These are phyloP conservation scores for Flueggea neowawraea DNA, from an alignment of 441 rosid genomes.

Conservation along the genomic window DNA sequence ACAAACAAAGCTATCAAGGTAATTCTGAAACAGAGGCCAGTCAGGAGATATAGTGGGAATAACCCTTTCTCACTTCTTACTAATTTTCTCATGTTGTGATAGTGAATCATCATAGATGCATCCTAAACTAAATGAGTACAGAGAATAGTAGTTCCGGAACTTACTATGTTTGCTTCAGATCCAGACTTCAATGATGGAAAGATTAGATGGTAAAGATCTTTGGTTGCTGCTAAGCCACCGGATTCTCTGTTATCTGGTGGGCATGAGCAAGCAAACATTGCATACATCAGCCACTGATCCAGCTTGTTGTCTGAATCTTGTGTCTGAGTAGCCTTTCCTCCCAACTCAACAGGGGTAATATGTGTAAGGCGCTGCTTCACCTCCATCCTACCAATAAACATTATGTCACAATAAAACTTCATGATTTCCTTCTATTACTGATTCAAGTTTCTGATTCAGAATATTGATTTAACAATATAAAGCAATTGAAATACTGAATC, in stretches of 20 bases:
- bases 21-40: background rate
- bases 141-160: slow-evolving; percentile 20
- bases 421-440: background rate
- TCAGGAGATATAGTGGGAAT: too few relatives aligned
- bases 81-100: too few relatives aligned
- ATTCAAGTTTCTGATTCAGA: background rate
- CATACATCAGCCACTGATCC: slow-evolving; percentile 99
- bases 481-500: background rate
- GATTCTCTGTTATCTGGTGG: slow-evolving; percentile 89
- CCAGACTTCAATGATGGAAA: slow-evolving; percentile 91
- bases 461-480: slow-evolving; percentile 8
- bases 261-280: slow-evolving; percentile 97
- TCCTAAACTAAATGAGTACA: too few relatives aligned
- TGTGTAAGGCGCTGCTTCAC: slow-evolving; percentile 84
- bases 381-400: slow-evolving; percentile 60
- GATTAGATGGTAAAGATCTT: slow-evolving; percentile 93
- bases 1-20: background rate
- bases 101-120: too few relatives aligned
- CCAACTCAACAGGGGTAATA: slow-evolving; percentile 92
- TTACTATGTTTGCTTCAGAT: slow-evolving; percentile 84
- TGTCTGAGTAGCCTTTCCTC: slow-evolving; percentile 90
- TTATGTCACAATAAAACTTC: background rate
- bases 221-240: slow-evolving; percentile 79
- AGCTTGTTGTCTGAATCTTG: slow-evolving; percentile 96
- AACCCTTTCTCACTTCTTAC: too few relatives aligned